Conservation (phyloP, 495 filamentous ascomycete genomes). For the Jackrogersella multiformis region DNA sequence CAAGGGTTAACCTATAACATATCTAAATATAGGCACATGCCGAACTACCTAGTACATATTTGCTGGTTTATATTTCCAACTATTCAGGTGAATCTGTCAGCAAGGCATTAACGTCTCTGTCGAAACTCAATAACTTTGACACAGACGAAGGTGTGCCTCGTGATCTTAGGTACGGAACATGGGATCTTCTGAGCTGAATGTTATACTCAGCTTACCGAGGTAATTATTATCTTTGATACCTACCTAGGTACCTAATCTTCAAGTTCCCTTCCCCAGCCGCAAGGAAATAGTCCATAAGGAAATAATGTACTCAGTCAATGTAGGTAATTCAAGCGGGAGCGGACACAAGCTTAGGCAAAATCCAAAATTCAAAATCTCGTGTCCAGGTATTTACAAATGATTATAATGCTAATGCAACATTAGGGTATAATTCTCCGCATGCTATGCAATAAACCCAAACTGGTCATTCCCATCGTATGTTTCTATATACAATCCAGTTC, state of each 20-base stretch:
- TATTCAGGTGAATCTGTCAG: slow-evolving; percentile 7
- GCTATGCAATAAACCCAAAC: slow-evolving; percentile 37
- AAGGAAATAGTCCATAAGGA: background rate
- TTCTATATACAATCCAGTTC: slow-evolving; percentile 33
- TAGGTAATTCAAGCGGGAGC: background rate
- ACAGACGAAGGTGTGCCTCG: too few species aligned
- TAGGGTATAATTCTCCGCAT: slow-evolving; percentile 31
- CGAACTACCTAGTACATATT: background rate
- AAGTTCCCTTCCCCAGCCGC: background rate
- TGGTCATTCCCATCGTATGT: slow-evolving; percentile 38
- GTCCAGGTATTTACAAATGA: slow-evolving; percentile 22
- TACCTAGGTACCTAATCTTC: background rate
- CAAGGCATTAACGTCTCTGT: background rate
- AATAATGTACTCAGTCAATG: too few species aligned
- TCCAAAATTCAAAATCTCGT: background rate
- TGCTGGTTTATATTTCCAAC: background rate
- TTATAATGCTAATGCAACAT: slow-evolving; percentile 28
- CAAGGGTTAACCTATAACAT: background rate
- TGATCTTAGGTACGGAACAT: too few species aligned
- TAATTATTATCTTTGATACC: background rate
- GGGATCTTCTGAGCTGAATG: too few species aligned
- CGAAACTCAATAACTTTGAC: too few species aligned
- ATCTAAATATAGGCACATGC: slow-evolving; percentile 31
- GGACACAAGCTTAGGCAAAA: slow-evolving; percentile 10
- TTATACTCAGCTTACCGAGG: background rate